Evolutionary conservation across 768 basidiomycete species (phyloP).

Genomic region (Naganishia randhawae): DNA sequence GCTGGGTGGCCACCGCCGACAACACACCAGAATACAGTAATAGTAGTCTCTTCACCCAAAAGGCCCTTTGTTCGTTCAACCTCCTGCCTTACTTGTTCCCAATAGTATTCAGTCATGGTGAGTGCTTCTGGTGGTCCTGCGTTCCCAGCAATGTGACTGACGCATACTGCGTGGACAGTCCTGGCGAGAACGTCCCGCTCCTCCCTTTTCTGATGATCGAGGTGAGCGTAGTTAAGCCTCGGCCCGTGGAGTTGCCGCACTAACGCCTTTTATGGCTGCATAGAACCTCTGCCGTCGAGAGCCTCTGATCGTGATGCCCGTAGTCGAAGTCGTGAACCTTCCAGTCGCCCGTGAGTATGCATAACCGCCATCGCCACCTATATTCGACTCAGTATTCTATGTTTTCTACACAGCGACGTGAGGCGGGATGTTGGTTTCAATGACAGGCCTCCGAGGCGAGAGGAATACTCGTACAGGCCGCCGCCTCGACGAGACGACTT

Average conservation of each 20-base stretch:
- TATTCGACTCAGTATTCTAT: background rate
- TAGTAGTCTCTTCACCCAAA: background rate
- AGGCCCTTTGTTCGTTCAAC: background rate
- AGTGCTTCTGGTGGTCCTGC: background rate
- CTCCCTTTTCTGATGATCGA: constrained; percentile 14
- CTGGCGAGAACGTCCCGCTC: constrained; percentile 20
- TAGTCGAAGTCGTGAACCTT: background rate
- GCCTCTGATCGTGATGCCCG: constrained; percentile 1
- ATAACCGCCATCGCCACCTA: background rate
- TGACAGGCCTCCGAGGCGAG: background rate
- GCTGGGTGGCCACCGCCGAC: background rate
- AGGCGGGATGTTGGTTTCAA: background rate
- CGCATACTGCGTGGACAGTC: background rate
- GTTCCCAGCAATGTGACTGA: background rate
- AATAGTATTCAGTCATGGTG: background rate
- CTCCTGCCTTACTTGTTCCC: background rate
- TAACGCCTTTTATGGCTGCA: background rate
- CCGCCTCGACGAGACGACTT: constrained; percentile 13
- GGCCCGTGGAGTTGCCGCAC: background rate
- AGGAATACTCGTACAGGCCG: background rate
- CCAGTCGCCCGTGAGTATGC: background rate
- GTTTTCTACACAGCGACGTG: background rate
- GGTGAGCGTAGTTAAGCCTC: background rate
- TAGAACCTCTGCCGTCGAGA: background rate
- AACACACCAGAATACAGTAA: background rate